Conservation (phyloP, 2,329 filamentous ascomycete species). For the Xylaria sp. region DNA sequence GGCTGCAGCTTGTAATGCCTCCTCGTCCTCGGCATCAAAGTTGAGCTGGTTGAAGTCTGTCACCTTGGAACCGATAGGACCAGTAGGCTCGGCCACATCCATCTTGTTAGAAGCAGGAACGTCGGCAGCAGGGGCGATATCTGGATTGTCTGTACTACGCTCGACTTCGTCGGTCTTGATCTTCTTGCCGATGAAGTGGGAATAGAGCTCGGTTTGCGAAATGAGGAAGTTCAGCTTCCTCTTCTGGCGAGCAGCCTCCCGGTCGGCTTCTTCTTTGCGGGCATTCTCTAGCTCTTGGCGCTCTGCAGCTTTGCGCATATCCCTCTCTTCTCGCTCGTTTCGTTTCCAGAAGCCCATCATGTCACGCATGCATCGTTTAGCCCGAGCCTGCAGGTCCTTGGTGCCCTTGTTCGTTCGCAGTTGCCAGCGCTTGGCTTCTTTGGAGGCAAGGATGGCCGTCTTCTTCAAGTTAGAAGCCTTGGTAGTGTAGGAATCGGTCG, state of each 20-base stretch:
- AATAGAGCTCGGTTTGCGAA: conserved; percentile 98
- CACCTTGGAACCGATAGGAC: conserved; percentile 73
- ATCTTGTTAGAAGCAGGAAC: conserved; percentile 56
- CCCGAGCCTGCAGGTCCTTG: conserved; percentile 95
- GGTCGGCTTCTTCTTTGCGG: conserved; percentile 95
- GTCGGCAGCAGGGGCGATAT: conserved; percentile 69
- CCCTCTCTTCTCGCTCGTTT: conserved; percentile 96
- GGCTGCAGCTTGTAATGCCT: conserved; percentile 80
- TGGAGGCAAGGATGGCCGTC: conserved; percentile 94
- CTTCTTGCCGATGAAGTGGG: conserved; percentile 99
- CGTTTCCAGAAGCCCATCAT: conserved; percentile 99
- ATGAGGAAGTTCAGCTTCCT: conserved; percentile 99
- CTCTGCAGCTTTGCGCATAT: conserved; percentile 92
- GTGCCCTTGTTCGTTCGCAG: conserved; percentile 97
- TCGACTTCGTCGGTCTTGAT: conserved; percentile 98
- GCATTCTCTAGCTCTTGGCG: conserved; percentile 96
- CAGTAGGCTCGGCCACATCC: conserved; percentile 64
- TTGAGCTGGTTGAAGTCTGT: conserved; percentile 95
- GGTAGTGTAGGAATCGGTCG: conserved; percentile 83
- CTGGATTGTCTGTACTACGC: conserved; percentile 84
- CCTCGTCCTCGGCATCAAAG: conserved; percentile 95
- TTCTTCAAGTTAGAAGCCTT: conserved; percentile 97
- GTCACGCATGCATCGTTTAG: conserved; percentile 98
- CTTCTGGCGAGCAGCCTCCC: conserved; percentile 96
- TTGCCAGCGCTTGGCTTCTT: conserved; percentile 98